A percentile compares a stretch with the other conserved stretches of the same genome.
Evolutionary conservation across 225 moss, liverwort and hornwort genomes (phyloP).

Genomic region (Marchantia paleacea): DNA sequence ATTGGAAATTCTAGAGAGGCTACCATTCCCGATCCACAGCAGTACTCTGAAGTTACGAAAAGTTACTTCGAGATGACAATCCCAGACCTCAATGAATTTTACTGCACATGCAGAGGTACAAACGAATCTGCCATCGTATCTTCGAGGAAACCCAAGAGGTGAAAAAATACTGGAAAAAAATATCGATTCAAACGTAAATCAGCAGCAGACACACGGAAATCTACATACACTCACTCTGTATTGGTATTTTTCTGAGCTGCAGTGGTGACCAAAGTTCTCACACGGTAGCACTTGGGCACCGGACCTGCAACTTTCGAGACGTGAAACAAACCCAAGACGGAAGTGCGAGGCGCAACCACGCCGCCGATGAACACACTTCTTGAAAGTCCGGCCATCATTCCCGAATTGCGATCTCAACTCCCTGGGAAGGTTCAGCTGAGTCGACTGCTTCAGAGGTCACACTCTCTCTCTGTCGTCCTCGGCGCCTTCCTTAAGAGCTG

Average conservation of each 20-base stretch:
- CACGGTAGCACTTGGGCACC: background rate
- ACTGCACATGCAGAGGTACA: background rate
- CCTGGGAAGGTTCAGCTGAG: background rate
- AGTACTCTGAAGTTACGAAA: too few species aligned
- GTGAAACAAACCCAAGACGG: background rate
- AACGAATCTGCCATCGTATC: background rate
- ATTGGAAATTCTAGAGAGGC: too few species aligned
- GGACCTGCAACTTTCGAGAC: background rate
- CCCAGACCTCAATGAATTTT: too few species aligned
- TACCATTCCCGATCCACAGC: too few species aligned
- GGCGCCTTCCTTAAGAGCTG: background rate
- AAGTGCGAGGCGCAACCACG: background rate
- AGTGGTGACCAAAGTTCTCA: slow-evolving; percentile 12
- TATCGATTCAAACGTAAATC: background rate
- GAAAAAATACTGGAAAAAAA: too few species aligned
- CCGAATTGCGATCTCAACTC: background rate
- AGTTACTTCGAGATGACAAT: too few species aligned
- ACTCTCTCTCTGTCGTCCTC: background rate
- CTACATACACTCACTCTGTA: slow-evolving; percentile 28
- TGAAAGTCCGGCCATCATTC: slow-evolving; percentile 14
- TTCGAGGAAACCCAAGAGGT: background rate
- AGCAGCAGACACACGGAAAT: background rate
- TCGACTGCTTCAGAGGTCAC: background rate
- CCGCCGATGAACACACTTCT: slow-evolving; percentile 14
- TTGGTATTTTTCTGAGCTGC: slow-evolving; percentile 43